Evolutionary conservation across 2,329 filamentous ascomycete species (phyloP).

Genomic region (Didymella exigua): DNA sequence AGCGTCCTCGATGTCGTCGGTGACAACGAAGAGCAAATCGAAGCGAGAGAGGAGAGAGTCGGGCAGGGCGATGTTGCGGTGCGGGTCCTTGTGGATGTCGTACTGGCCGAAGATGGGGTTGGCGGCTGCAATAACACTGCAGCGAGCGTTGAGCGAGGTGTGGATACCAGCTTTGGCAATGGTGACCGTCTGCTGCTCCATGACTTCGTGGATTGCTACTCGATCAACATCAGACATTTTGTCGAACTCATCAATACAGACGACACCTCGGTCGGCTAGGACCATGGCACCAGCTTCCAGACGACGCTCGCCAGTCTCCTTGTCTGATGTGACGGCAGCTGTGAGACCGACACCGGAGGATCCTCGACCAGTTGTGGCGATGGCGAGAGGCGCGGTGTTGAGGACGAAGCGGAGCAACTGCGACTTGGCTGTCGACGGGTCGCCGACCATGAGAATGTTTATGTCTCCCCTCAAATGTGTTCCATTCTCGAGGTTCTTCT

Average conservation of each 20-base stretch:
- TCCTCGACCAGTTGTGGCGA: constrained; percentile 94
- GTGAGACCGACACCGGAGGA: constrained; percentile 98
- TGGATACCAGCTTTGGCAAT: constrained; percentile 99
- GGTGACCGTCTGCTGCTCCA: constrained; percentile 99
- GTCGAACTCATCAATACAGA: constrained; percentile 99
- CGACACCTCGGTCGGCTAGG: constrained; percentile 92
- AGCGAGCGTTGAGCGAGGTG: constrained; percentile 93
- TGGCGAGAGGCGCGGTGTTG: constrained; percentile 94
- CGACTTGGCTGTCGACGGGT: constrained; percentile 98
- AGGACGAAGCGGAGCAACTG: constrained; percentile 95
- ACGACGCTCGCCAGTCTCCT: constrained; percentile 93
- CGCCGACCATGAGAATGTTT: constrained; percentile 98
- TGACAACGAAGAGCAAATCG: constrained; percentile 95
- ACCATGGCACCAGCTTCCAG: constrained; percentile 99
- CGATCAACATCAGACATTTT: constrained; percentile 99
- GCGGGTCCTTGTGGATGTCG: constrained; percentile 96
- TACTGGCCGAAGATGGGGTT: constrained; percentile 99
- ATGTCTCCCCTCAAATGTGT: constrained; percentile 98
- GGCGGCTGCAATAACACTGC: constrained; percentile 93
- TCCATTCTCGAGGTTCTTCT: constrained; percentile 98
- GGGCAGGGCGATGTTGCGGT: constrained; percentile 96
- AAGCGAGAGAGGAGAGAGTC: constrained; percentile 98
- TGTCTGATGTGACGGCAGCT: constrained; percentile 93
- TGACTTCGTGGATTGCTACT: constrained; percentile 99
- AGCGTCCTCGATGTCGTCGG: constrained; percentile 95